These are phyloP conservation scores for Saxophila tyrrhenica DNA, from an alignment of 495 filamentous ascomycete species.

Conservation along the genomic window DNA sequence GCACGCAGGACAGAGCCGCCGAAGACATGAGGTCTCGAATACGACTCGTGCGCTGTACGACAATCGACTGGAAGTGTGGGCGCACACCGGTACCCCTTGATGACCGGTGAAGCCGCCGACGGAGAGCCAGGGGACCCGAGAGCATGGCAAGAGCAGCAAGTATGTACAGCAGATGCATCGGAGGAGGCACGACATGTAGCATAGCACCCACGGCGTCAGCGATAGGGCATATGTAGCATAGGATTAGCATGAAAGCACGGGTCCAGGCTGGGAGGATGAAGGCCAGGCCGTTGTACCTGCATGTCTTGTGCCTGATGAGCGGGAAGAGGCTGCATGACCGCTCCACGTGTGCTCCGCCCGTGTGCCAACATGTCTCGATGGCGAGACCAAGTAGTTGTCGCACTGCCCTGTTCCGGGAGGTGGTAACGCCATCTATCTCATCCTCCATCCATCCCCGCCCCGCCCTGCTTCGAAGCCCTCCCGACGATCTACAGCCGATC, in stretches of 20 bases:
- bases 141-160: background rate
- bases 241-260: background rate
- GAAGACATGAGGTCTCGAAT: slow-evolving; percentile 30
- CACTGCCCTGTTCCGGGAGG: background rate
- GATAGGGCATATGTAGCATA: background rate
- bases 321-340: background rate
- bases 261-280: too few species aligned
- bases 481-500: background rate
- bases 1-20: slow-evolving; percentile 50
- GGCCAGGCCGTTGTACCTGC: too few species aligned
- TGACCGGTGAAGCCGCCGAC: background rate
- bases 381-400: background rate
- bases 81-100: background rate
- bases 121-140: background rate
- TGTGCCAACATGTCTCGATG: background rate
- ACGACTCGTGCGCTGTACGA: background rate
- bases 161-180: background rate
- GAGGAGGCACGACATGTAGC: background rate
- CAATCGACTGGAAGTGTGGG: background rate
- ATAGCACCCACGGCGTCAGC: background rate
- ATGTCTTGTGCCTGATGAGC: background rate
- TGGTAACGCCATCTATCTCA: background rate
- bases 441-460: too few species aligned
- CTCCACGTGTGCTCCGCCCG: background rate
- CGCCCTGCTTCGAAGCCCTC: too few species aligned